Evolutionary conservation across 73 alveolate genomes (phyloP).

Genomic region (Tetrahymena elliotti): DNA sequence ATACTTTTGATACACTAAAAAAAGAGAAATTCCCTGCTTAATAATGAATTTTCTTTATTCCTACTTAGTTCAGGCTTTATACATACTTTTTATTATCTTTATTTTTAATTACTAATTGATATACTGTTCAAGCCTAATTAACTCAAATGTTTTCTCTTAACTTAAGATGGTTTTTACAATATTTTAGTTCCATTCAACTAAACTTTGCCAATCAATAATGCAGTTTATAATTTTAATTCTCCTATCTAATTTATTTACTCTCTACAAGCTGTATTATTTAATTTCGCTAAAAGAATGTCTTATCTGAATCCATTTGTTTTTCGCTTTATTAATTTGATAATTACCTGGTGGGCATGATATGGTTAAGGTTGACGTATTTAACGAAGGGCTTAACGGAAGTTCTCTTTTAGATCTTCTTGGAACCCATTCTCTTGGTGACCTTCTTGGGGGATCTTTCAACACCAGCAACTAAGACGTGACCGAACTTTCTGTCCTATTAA

Average conservation of each 20-base stretch:
- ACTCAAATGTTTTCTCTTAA: not conserved
- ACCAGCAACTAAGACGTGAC: slow-evolving; percentile 82
- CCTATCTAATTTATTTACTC: not conserved
- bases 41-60: no score
- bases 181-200: not conserved
- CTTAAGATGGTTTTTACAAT: not conserved
- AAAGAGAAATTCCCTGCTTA: not conserved
- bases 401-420: slow-evolving; percentile 72
- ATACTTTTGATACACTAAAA: no score
- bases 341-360: slow-evolving; percentile 83
- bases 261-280: not conserved
- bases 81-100: not conserved
- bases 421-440: slow-evolving; percentile 77
- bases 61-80: not conserved
- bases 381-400: slow-evolving; percentile 76
- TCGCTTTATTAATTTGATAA: not conserved
- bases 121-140: not conserved
- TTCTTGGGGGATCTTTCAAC: slow-evolving; percentile 67
- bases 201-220: not conserved
- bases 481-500: slow-evolving; percentile 66
- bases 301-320: not conserved
- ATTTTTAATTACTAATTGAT: not conserved
- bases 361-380: slow-evolving; percentile 73
- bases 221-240: not conserved
- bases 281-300: not conserved